A percentile compares a stretch with the other conserved stretches of the same genome.
Conservation (phyloP, 257 asterid species). For the Lithospermum erythrorhizon region DNA sequence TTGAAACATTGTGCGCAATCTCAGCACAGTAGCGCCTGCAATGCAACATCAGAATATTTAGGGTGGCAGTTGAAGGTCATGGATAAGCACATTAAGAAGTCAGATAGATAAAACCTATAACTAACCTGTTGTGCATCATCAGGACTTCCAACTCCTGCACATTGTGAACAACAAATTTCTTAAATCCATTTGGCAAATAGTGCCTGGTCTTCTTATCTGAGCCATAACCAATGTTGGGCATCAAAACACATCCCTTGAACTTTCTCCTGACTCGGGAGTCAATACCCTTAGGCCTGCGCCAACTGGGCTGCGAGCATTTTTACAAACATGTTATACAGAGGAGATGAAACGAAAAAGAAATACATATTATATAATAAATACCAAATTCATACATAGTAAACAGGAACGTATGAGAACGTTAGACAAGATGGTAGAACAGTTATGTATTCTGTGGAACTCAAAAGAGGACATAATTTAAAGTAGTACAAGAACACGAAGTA, state of each 20-base stretch:
- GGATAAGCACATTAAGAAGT: neutral
- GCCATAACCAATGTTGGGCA: constrained; percentile 43
- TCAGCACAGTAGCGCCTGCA: constrained; percentile 48
- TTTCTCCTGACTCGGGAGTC: constrained; percentile 42
- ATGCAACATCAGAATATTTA: neutral
- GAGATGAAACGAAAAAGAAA: too few species aligned
- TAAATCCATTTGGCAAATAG: constrained; percentile 40
- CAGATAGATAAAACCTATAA: neutral
- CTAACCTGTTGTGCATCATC: constrained; percentile 49
- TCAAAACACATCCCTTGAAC: constrained; percentile 38
- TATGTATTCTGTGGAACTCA: neutral
- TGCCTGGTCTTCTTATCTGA: constrained; percentile 36
- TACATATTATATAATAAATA: too few species aligned
- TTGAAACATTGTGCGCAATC: constrained; percentile 37
- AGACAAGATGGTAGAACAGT: neutral
- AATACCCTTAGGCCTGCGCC: constrained; percentile 48
- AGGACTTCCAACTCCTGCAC: constrained; percentile 31
- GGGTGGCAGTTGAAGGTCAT: too few species aligned
- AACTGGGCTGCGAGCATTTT: constrained; percentile 19
- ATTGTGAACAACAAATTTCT: constrained; percentile 39
- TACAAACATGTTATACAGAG: too few species aligned
- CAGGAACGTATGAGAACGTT: too few species aligned
- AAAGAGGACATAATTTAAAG: neutral
- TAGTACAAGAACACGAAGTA: too few species aligned
- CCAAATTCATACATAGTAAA: too few species aligned